These are phyloP conservation scores for Nicotiana tomentosiformis DNA, from an alignment of 257 asterid species.

Conservation along the genomic window DNA sequence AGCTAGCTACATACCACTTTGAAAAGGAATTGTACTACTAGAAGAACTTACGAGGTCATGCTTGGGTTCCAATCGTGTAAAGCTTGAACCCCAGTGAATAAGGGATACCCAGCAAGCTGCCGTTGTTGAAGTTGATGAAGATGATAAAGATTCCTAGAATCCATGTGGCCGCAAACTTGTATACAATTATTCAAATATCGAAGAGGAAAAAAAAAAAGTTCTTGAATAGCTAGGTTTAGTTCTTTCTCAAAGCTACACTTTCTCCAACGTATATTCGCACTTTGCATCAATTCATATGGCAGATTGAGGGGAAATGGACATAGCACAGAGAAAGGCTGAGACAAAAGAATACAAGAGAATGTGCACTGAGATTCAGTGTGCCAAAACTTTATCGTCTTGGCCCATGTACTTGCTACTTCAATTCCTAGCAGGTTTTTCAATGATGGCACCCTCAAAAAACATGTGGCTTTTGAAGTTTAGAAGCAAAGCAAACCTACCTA, in stretches of 20 bases:
- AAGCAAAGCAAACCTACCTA: background rate
- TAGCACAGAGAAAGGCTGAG: background rate
- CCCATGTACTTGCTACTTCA: background rate
- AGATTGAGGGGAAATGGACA: background rate
- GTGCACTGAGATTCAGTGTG: background rate
- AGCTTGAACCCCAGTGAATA: conserved; percentile 5
- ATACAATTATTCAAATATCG: background rate
- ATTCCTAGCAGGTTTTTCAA: background rate
- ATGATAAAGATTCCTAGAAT: conserved; percentile 23
- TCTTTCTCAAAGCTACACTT: background rate
- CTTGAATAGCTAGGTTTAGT: background rate
- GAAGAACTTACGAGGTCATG: conserved; percentile 18
- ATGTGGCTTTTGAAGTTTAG: background rate
- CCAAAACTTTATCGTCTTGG: too few relatives aligned
- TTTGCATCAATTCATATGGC: background rate
- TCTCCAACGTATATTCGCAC: background rate
- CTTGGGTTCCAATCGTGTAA: conserved; percentile 18
- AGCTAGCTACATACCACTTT: too few relatives aligned
- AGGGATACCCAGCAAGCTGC: conserved; percentile 11
- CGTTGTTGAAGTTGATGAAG: conserved; percentile 16
- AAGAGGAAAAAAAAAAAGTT: background rate
- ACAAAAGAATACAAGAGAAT: background rate
- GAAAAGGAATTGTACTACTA: too few relatives aligned
- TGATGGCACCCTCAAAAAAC: background rate
- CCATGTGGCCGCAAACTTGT: conserved; percentile 14